Percentiles rank a stretch among this genome's conserved stretches.
Conservation (phyloP, 345 rosid species). For the Acer saccharum region DNA sequence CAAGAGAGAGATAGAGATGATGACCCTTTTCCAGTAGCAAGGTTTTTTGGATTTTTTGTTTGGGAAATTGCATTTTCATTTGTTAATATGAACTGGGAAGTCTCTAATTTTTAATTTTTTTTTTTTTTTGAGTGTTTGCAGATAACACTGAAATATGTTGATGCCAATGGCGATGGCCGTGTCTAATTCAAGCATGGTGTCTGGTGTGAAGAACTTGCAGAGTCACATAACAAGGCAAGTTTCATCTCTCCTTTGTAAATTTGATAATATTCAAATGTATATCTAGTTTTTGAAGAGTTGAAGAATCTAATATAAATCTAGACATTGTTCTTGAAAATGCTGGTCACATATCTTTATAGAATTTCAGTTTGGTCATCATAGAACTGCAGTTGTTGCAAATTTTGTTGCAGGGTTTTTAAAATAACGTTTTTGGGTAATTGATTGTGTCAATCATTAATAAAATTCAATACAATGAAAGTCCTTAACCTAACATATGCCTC, state of each 20-base stretch:
- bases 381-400: background rate
- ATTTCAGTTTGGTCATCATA: background rate
- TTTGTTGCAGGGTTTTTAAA: background rate
- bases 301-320: background rate
- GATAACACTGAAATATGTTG: conserved; percentile 15
- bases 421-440: too few relatives aligned
- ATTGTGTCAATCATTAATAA: too few relatives aligned
- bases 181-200: background rate
- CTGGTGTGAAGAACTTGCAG: background rate
- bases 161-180: conserved; percentile 4
- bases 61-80: background rate
- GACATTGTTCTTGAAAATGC: background rate
- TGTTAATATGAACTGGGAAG: background rate
- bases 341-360: background rate
- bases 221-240: conserved; percentile 5
- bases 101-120: background rate
- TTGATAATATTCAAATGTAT: background rate
- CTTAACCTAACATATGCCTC: too few relatives aligned
- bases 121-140: background rate
- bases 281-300: background rate
- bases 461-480: too few relatives aligned
- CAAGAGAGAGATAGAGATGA: background rate
- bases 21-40: background rate
- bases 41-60: background rate
- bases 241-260: background rate